phyloP scores from a whole-genome alignment of 2,329 filamentous ascomycete species.

The Trichoderma atroviride region DNA sequence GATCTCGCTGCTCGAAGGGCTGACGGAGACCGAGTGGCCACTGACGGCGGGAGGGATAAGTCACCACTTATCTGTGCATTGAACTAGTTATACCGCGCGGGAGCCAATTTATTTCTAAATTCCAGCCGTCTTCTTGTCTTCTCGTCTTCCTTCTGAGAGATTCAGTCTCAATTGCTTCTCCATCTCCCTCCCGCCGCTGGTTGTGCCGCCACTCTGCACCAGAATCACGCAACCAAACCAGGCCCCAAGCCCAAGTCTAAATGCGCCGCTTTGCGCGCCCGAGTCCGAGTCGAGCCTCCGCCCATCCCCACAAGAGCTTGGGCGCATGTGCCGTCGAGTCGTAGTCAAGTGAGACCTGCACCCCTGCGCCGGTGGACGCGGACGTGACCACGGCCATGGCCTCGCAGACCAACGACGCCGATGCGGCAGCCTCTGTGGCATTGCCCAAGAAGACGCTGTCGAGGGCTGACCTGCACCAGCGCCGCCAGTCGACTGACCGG shows the following conservation, averaged over 20 bases:
- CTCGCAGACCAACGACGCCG: constrained; percentile 4
- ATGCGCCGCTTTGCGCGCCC: constrained; percentile 13
- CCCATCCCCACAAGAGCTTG: constrained; percentile 17
- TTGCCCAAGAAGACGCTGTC: constrained; percentile 29
- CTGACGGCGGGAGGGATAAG: background rate
- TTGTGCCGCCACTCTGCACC: constrained; percentile 12
- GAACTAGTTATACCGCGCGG: constrained; percentile 1
- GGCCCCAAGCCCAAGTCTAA: constrained; percentile 4
- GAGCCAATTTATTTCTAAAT: constrained; percentile 1
- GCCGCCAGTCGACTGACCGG: constrained; percentile 43
- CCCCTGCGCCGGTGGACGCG: constrained; percentile 4
- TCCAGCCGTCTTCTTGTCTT: background rate
- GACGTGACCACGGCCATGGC: constrained; percentile 22
- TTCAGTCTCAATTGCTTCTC: constrained; percentile 1
- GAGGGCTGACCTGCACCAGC: constrained; percentile 31
- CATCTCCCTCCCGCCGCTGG: background rate
- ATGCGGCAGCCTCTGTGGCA: constrained; percentile 6
- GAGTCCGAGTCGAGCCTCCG: background rate
- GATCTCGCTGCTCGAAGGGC: constrained; percentile 16
- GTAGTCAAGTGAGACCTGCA: constrained; percentile 21
- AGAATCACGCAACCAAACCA: constrained; percentile 24
- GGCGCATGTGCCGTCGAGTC: constrained; percentile 5
- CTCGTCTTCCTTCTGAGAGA: background rate
- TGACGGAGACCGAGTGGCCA: constrained; percentile 17
- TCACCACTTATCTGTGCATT: constrained; percentile 1